phyloP scores from a whole-genome alignment of 805 yeast species.

The Cephaloascus fragrans region DNA sequence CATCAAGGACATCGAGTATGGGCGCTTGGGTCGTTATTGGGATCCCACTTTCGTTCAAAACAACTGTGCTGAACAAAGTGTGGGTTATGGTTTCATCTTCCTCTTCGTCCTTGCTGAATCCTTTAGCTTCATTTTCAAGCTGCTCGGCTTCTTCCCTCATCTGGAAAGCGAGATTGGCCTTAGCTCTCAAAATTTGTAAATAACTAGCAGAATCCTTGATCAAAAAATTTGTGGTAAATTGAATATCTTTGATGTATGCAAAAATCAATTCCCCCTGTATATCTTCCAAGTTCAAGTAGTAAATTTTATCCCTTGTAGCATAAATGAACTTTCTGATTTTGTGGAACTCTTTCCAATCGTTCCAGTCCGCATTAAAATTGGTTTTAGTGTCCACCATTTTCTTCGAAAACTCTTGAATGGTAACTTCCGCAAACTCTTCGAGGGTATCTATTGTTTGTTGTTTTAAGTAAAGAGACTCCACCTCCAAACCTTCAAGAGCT shows the following conservation, averaged over 20 bases:
- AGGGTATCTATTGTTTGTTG: constrained; percentile 50
- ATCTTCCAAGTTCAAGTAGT: constrained; percentile 12
- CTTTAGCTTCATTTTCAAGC: neutral
- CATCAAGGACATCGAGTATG: too few relatives aligned
- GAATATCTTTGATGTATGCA: constrained; percentile 25
- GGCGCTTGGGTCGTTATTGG: neutral
- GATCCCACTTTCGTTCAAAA: neutral
- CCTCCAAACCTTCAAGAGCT: neutral
- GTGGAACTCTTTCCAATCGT: constrained; percentile 54
- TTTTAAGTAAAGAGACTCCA: neutral
- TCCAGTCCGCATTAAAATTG: constrained; percentile 22
- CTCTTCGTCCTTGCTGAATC: neutral
- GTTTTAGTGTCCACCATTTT: constrained; percentile 29
- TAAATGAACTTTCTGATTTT: constrained; percentile 45
- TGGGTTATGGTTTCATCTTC: neutral
- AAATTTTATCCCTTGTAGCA: constrained; percentile 43
- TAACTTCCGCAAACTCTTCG: constrained; percentile 66
- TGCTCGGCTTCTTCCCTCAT: constrained; percentile 35
- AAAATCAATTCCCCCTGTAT: constrained; percentile 28
- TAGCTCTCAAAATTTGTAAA: constrained; percentile 35
- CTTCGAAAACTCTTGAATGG: constrained; percentile 55
- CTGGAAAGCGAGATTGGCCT: constrained; percentile 50
- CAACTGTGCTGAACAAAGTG: neutral
- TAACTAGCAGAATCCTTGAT: constrained; percentile 54
- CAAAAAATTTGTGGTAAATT: constrained; percentile 37